phyloP scores from a whole-genome alignment of 2,329 filamentous ascomycete species.

The Erysiphe pulchra region DNA sequence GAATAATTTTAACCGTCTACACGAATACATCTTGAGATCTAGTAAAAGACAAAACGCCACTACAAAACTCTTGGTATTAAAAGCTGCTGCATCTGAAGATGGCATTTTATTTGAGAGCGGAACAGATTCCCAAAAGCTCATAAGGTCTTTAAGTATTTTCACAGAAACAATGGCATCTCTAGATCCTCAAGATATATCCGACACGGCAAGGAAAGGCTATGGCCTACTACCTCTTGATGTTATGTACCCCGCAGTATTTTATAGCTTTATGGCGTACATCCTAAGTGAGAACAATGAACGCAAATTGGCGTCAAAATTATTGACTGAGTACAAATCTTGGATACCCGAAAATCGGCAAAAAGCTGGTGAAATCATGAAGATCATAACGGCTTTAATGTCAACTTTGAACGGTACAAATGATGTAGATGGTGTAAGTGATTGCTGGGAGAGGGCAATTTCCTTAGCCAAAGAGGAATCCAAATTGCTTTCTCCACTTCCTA shows the following conservation, averaged over 20 bases:
- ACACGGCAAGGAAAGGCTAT: slow-evolving; percentile 7
- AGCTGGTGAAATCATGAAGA: slow-evolving; percentile 16
- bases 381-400: slow-evolving; percentile 38
- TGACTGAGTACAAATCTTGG: slow-evolving; percentile 24
- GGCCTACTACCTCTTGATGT: slow-evolving; percentile 7
- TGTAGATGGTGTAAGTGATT: slow-evolving; percentile 32
- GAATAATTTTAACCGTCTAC: slow-evolving; percentile 23
- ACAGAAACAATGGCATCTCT: slow-evolving; percentile 5
- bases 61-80: slow-evolving; percentile 18
- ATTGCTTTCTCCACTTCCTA: slow-evolving; percentile 5
- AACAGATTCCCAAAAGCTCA: slow-evolving; percentile 6
- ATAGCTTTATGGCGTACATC: slow-evolving; percentile 28
- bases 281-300: slow-evolving; percentile 29
- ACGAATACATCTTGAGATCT: slow-evolving; percentile 17
- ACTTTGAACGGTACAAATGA: slow-evolving; percentile 31
- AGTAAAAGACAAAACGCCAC: slow-evolving; percentile 17
- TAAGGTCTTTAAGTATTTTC: slow-evolving; percentile 9
- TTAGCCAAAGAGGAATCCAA: slow-evolving; percentile 21
- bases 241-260: slow-evolving; percentile 16
- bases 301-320: slow-evolving; percentile 25
- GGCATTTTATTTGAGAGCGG: slow-evolving; percentile 3
- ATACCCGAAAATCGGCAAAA: slow-evolving; percentile 13
- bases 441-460: slow-evolving; percentile 37
- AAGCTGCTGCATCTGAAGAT: slow-evolving; percentile 10
- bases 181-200: slow-evolving; percentile 9